Conservation (phyloP, 2,329 filamentous ascomycete genomes). For the Pseudopyricularia cyperi region DNA sequence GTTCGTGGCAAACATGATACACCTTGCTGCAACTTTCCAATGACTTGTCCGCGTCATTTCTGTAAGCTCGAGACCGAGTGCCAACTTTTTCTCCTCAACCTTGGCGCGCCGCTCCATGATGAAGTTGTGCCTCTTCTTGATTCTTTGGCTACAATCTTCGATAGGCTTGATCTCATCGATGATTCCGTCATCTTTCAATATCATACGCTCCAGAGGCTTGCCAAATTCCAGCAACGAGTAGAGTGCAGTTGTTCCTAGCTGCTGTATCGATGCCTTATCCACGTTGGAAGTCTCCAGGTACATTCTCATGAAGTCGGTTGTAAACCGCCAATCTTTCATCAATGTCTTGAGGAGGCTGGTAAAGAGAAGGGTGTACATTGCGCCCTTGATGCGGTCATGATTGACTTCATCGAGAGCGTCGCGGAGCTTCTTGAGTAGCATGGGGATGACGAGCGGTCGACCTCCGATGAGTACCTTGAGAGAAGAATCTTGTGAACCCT, state of each 20-base stretch:
- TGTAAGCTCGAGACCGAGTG: constrained; percentile 69
- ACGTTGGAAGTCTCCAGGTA: constrained; percentile 85
- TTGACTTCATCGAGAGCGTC: constrained; percentile 68
- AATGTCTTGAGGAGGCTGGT: constrained; percentile 81
- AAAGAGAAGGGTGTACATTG: constrained; percentile 80
- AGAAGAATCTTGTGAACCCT: constrained; percentile 84
- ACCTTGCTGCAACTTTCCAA: constrained; percentile 91
- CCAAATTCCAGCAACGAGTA: constrained; percentile 89
- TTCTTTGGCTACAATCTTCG: constrained; percentile 47
- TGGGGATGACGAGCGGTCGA: constrained; percentile 76
- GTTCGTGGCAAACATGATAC: constrained; percentile 81
- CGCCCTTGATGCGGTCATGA: constrained; percentile 86
- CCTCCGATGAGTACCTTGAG: constrained; percentile 84
- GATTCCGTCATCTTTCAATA: constrained; percentile 61
- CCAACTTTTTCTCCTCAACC: constrained; percentile 74
- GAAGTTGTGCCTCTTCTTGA: constrained; percentile 56
- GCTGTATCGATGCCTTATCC: constrained; percentile 91
- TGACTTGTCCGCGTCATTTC: constrained; percentile 67
- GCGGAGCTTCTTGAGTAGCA: constrained; percentile 67
- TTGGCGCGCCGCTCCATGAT: constrained; percentile 62
- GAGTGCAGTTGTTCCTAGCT: constrained; percentile 65
- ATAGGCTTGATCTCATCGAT: constrained; percentile 59
- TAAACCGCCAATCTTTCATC: constrained; percentile 86
- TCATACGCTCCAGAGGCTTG: constrained; percentile 73
- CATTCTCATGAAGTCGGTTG: constrained; percentile 74